Evolutionary conservation across 495 filamentous ascomycete species (phyloP).

Genomic region (Aspergillus kassunensis): DNA sequence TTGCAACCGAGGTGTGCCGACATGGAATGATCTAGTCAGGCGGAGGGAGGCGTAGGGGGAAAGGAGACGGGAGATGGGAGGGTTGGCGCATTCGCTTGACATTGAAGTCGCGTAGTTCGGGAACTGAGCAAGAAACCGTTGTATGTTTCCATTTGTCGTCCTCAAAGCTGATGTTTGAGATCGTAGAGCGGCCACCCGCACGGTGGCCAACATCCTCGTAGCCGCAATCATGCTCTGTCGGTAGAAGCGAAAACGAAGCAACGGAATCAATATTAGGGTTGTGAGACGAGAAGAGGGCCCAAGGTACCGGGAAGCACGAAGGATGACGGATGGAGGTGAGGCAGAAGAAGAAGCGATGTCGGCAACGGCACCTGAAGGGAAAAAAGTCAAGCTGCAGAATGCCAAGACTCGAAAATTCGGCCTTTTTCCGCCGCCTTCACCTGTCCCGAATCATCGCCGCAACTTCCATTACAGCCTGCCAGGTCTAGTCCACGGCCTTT

Average conservation of each 20-base stretch:
- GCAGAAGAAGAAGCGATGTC: constrained; percentile 25
- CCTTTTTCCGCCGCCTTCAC: constrained; percentile 33
- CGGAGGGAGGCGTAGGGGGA: constrained; percentile 39
- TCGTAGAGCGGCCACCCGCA: constrained; percentile 40
- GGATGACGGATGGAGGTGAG: constrained; percentile 18
- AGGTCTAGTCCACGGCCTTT: neutral
- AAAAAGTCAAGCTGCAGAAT: constrained; percentile 40
- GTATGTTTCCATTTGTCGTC: constrained; percentile 48
- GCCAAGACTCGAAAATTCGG: constrained; percentile 49
- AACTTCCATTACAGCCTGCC: neutral
- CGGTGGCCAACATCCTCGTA: constrained; percentile 38
- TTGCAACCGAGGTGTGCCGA: constrained; percentile 32
- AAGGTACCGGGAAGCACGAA: neutral
- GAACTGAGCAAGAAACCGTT: constrained; percentile 52
- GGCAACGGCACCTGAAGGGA: constrained; percentile 26
- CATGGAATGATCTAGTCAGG: constrained; percentile 43
- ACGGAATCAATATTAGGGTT: constrained; percentile 8
- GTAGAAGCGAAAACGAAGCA: constrained; percentile 1
- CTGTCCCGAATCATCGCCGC: constrained; percentile 27
- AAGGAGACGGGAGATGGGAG: constrained; percentile 31
- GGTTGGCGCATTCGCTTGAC: constrained; percentile 14
- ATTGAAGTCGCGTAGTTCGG: constrained; percentile 27
- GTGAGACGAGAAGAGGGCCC: constrained; percentile 8
- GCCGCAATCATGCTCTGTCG: constrained; percentile 41
- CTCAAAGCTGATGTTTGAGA: constrained; percentile 31